Conservation (phyloP, 305 asterid species). For the Lippia alba region DNA sequence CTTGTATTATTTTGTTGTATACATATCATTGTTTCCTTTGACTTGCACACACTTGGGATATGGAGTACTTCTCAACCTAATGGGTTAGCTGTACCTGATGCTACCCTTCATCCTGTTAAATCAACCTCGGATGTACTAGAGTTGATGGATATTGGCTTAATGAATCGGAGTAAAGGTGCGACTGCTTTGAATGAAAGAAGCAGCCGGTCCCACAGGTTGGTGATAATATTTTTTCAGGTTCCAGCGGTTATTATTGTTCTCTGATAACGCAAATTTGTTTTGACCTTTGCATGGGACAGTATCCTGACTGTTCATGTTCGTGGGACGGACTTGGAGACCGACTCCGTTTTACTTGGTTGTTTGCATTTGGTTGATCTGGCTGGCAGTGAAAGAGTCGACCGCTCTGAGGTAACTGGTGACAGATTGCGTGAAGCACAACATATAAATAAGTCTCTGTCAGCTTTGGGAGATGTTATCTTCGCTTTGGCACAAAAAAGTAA, state of each 20-base stretch:
- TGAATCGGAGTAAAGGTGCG: constrained; percentile 91
- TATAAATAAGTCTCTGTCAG: constrained; percentile 95
- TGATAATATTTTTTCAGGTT: constrained; percentile 3
- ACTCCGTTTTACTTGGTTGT: constrained; percentile 78
- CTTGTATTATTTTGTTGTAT: constrained; percentile 18
- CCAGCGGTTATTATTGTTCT: constrained; percentile 25
- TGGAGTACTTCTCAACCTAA: constrained; percentile 90
- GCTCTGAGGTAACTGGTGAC: constrained; percentile 94
- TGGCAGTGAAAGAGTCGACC: constrained; percentile 96
- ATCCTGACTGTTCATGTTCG: constrained; percentile 93
- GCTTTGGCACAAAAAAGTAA: constrained; percentile 82
- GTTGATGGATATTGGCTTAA: constrained; percentile 82
- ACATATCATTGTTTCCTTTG: constrained; percentile 55
- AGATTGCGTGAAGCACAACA: constrained; percentile 95
- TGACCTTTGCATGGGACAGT: constrained; percentile 48
- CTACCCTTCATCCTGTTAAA: constrained; percentile 88
- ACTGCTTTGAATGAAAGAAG: constrained; percentile 97
- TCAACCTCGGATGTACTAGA: constrained; percentile 85
- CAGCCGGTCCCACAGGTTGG: constrained; percentile 95
- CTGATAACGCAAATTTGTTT: constrained; percentile 30
- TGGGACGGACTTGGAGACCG: constrained; percentile 85
- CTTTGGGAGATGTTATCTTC: constrained; percentile 94
- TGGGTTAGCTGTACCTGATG: constrained; percentile 97
- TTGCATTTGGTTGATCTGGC: constrained; percentile 98
- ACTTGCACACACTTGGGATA: constrained; percentile 95